Base-by-base conservation (phyloP, 2,329 filamentous ascomycete species). In the Tolypocladium pustulatum region DNA sequence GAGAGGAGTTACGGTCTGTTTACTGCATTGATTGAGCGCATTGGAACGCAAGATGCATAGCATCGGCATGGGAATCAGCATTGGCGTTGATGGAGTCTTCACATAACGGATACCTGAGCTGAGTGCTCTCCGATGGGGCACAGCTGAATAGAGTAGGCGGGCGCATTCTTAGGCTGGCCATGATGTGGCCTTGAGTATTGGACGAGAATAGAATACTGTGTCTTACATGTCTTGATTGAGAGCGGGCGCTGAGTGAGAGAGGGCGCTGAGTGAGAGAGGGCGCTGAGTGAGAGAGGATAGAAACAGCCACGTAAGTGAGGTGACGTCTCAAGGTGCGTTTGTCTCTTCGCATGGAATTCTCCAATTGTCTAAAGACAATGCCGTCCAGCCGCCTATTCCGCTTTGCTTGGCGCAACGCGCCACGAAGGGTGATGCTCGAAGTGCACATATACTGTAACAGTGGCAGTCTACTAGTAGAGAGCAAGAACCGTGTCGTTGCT, bases 21-120 rank as follows among this genome's bases (percentile, higher is more conserved):
- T 34, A 57, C 37, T 58, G 61, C 58, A 60, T 51, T 41, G 57
- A 55, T 57, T 63, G 62, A 17, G 56, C 54, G 22, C 54, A 32
- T 41, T 8, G 37, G 37, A 22, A 43, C 12, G 30, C 3, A 32
- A 2, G 12, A 32, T 41, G 38, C 38, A 43, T 57, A 20, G 41
- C 43, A 57, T 57, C 2, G 27, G 55, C 34, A 57, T 36, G 30
- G 30, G 30, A 13, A 34, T n/a, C 9, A 52, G 49, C 49, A 52
- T 34, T 22, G 30, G 49, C 30, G 49, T 52, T 52, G 49, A n/a
- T 52, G 49, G 49, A 20, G 34, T 34, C 34, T 34, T 32, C 9
- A 32, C 9, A 34, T n/a, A 12, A 34, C 13, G 30, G 49, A 52
- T 52, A 52, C 30, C 49, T n/a, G 20, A 6, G 46, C 6, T 32